Percentiles rank a stretch among this genome's conserved stretches.
phyloP scores from a whole-genome alignment of 2,329 filamentous ascomycete genomes.

The Leptographium wingfieldii region DNA sequence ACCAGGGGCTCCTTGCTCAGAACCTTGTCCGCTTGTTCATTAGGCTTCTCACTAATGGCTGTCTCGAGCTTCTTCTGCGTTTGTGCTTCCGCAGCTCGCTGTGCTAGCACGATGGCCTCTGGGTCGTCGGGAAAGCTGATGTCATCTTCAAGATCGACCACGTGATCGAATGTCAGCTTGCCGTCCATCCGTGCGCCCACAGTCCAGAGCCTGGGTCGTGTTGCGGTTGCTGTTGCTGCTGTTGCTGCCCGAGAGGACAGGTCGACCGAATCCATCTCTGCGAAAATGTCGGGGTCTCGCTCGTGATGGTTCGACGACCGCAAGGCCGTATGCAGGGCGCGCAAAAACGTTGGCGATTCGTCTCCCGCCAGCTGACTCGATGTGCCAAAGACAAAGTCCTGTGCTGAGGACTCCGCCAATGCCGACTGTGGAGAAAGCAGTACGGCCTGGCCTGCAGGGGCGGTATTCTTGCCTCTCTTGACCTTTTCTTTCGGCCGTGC shows the following conservation, averaged over 20 bases:
- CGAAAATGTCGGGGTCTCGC: constrained; percentile 15
- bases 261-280: not conserved
- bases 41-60: not conserved
- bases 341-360: constrained; percentile 53
- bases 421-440: constrained; percentile 60
- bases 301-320: constrained; percentile 38
- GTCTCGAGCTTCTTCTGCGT: not conserved
- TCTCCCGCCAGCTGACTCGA: constrained; percentile 70
- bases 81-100: not conserved
- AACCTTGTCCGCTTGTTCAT: not conserved
- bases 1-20: not conserved
- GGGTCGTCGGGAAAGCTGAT: constrained; percentile 17
- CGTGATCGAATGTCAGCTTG: constrained; percentile 48
- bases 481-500: constrained; percentile 17
- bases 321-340: constrained; percentile 50
- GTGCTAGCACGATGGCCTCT: constrained; percentile 6
- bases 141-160: constrained; percentile 44
- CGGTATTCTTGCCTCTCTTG: constrained; percentile 19
- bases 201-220: not conserved
- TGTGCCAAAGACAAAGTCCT: constrained; percentile 75
- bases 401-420: constrained; percentile 48
- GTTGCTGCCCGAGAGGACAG: not conserved
- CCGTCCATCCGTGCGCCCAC: constrained; percentile 55
- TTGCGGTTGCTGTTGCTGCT: not conserved
- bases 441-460: constrained; percentile 28